Evolutionary conservation across 257 asterid genomes (phyloP), one percentile per base, ranked within the genome.

Genomic region (Solanum paucissectum): DNA sequence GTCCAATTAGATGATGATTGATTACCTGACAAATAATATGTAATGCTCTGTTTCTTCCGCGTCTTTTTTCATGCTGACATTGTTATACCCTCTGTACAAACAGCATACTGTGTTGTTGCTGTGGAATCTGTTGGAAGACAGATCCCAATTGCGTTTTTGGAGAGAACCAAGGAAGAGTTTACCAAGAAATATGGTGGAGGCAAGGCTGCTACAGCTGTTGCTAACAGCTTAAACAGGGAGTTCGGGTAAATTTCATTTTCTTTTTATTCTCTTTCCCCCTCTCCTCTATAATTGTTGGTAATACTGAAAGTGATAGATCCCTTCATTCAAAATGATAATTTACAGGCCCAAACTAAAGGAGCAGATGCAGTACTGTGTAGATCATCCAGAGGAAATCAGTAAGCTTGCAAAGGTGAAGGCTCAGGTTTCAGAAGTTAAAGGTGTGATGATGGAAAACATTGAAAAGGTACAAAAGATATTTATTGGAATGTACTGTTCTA

Each of bases 401-500:
- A 97, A 97, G 93, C 91, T 97, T 69, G 77, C 98, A 4, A 93
- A 95, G 93, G 98, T 97, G 92, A 95, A 94, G 92, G 98, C 98
- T 88, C 98, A 95, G 93, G 98, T 97, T 91, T 89, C 97, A 49
- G 98, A 95, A 94, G 99, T 96, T 87, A 96, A 96, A 88, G 99
- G 98, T 83, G 99, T 96, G 90, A 96, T 96, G 99, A 96, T 95
- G 98, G 99, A 96, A 86, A 96, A 96, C 89, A 96, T 96, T 82
- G 99, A 96, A 89, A 96, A 96, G 98, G 99, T 94, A 87, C 55
- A 77, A 73, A 34, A n/a, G 40, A 81, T 62, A 29, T 27, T 18
- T 77, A 29, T 18, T 18, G 44, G 69, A 23, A 21, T 75, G 33
- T 23, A 25, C 72, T 42, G 27, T 37, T 83, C 52, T 83, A 74